Evolutionary conservation across 2,329 filamentous ascomycete genomes (phyloP), one percentile per base, ranked within the genome.

Genomic region (Verticillium dahliae): DNA sequence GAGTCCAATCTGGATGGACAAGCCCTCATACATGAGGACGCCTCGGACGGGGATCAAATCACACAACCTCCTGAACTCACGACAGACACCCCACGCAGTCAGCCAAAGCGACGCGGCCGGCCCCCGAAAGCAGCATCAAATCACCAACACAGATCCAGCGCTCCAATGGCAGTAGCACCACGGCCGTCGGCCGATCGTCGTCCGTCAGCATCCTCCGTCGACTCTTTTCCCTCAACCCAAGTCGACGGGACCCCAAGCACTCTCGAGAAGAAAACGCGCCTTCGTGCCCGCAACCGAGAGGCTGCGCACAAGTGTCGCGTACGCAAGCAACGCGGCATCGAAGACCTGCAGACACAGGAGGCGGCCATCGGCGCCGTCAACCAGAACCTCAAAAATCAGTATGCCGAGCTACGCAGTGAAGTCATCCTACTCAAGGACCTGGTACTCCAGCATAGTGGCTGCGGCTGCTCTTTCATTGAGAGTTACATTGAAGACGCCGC

Each of bases 331-430:
- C 62, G 64, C 59, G 59, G 64, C 3, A 62, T 65, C 50, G 56
- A 58, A 6, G 61, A 61, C 56, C 59, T 65, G 50, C 64, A 65
- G 22, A 61, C 59, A 2, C 62, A 64, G n/a, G 64, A 65, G 37
- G 57, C 56, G 1, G 56, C 64, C n/a, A 76, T 39, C 3, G 64
- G 61, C 5, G 37, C 50, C n/a, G 50, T 65, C 9, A 60, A 65
- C 62, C 50, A 57, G 54, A 58, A n/a, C n/a, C 57, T 65, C 14
- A 50, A 50, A n/a, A 41, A 38, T 10, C 62, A 65, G 39, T 61
- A 62, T 1, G 9, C 64, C 0, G 4, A 57, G 61, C 61, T 65
- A 6, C 61, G 61, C 1, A 37, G 57, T 13, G 64, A 65, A 56
- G 64, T 64, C 6, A 33, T 65, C 14, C 58, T 65, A 61, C n/a